phyloP scores from a whole-genome alignment of 805 yeast genomes.

The Tanozyma kutaoensis region DNA sequence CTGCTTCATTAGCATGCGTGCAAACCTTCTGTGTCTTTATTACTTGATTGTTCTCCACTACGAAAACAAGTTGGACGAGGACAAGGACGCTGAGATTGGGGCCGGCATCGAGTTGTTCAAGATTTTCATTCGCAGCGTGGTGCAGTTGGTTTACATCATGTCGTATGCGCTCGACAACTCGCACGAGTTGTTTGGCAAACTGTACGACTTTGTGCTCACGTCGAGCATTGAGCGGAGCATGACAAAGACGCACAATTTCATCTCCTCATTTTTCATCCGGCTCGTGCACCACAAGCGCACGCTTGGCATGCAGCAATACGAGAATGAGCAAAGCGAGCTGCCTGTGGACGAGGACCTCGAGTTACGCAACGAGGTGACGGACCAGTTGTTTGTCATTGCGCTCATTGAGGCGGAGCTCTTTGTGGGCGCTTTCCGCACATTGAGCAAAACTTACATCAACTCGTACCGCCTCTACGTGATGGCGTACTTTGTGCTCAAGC shows the following conservation, averaged over 20 bases:
- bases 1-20: slow-evolving; percentile 21
- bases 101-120: slow-evolving; percentile 30
- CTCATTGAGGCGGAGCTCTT: slow-evolving; percentile 26
- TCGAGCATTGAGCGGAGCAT: slow-evolving; percentile 23
- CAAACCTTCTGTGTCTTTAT: slow-evolving; percentile 26
- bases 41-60: slow-evolving; percentile 27
- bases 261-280: slow-evolving; percentile 25
- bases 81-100: slow-evolving; percentile 14
- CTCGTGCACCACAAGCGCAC: slow-evolving; percentile 23
- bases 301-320: slow-evolving; percentile 9
- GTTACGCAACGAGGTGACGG: slow-evolving; percentile 15
- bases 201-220: slow-evolving; percentile 23
- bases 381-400: slow-evolving; percentile 16
- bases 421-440: slow-evolving; percentile 26
- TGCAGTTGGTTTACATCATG: slow-evolving; percentile 29
- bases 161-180: slow-evolving; percentile 28
- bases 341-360: slow-evolving; percentile 3
- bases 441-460: slow-evolving; percentile 23
- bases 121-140: slow-evolving; percentile 25
- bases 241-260: slow-evolving; percentile 26
- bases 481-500: slow-evolving; percentile 25
- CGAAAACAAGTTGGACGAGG: slow-evolving; percentile 17
- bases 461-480: slow-evolving; percentile 28
- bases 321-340: slow-evolving; percentile 1
- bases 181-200: slow-evolving; percentile 25